Evolutionary conservation across 441 rosid species (phyloP), one percentile per base, ranked within the genome.

Genomic region (Francoa sonchifolia): DNA sequence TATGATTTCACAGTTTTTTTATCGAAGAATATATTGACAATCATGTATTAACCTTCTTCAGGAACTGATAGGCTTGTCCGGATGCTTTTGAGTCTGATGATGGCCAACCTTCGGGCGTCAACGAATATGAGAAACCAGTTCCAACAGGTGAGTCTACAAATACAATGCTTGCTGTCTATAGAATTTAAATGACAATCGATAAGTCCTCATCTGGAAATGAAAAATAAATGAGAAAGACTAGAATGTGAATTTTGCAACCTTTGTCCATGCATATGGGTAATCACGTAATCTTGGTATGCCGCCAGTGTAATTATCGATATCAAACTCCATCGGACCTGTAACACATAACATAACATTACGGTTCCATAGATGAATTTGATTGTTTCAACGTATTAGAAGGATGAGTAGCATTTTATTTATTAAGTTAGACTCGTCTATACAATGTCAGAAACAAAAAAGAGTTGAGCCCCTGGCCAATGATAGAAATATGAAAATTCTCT

Each of bases 291-390:
- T 27, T 1, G 65, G 65, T 14, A 43, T 16, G 8, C 59, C 59
- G 19, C 55, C 65, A 4, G 1, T 39, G 20, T 44, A 54, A 13
- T 48, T 54, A 0, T 54, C 38, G 5, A 43, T 48, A 36, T 60
- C 56, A 16, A 54, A 60, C 33, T 44, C 50, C 47, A 60, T 18
- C 11, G 65, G 65, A 48, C 66, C 66, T 60, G 44, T n/a, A n/a
- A n/a, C 25, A 29, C 16, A 21, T 11, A 26, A 16, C 0, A 7
- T 34, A 3, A 7, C 3, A 23, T 23, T 23, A 23, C 7, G 27
- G 27, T 23, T 23, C 7, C 7, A 23, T n/a, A n/a, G n/a, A n/a
- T n/a, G n/a, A n/a, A n/a, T n/a, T n/a, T n/a, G n/a, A n/a, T n/a
- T n/a, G n/a, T n/a, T n/a, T n/a, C n/a, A n/a, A n/a, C n/a, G 27